These are phyloP conservation scores for Ceratocystis harringtonii DNA, from an alignment of 2,329 filamentous ascomycete species.

Conservation along the genomic window DNA sequence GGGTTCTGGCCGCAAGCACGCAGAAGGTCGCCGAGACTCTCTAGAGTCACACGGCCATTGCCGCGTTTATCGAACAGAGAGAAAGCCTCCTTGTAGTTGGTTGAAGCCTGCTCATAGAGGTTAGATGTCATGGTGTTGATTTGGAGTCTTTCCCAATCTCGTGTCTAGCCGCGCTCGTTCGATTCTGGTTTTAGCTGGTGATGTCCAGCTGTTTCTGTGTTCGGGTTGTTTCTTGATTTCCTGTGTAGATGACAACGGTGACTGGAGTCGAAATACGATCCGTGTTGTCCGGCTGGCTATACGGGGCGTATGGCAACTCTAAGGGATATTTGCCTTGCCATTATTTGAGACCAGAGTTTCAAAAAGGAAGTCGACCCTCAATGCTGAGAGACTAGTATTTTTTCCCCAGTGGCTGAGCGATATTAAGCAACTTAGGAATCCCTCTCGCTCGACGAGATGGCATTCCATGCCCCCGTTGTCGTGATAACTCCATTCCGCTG, in stretches of 20 bases:
- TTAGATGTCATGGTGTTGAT: constrained; percentile 28
- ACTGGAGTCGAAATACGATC: background rate
- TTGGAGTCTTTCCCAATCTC: background rate
- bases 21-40: constrained; percentile 81
- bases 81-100: constrained; percentile 99
- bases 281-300: background rate
- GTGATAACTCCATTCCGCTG: background rate
- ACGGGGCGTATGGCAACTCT: background rate
- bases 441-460: too few relatives aligned
- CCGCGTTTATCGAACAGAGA: constrained; percentile 99
- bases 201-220: background rate
- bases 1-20: constrained; percentile 97
- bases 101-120: constrained; percentile 50
- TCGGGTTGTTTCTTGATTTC: background rate
- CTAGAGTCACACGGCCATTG: constrained; percentile 75
- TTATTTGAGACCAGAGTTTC: background rate
- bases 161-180: background rate
- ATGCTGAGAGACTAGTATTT: background rate
- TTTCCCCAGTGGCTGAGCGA: too few relatives aligned
- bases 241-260: background rate
- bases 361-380: background rate
- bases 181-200: too few relatives aligned
- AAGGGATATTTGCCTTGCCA: background rate
- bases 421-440: too few relatives aligned
- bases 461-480: background rate